Base-by-base conservation (phyloP, 202 grass and related monocot genomes). In the Panicum virgatum region DNA sequence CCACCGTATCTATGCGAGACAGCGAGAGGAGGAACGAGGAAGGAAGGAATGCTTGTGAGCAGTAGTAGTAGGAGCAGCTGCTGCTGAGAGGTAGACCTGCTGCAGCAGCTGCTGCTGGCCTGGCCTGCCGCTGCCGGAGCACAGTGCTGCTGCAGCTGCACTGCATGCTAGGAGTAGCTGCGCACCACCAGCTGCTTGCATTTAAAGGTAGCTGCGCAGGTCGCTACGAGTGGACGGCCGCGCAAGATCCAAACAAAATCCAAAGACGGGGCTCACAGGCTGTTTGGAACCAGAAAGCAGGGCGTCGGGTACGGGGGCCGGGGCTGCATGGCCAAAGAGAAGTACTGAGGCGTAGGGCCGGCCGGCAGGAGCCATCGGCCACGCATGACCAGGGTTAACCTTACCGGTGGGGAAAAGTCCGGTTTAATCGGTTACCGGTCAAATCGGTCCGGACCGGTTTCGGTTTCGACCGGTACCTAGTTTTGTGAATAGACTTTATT, bases 221-320 rank as follows among this genome's bases (percentile, higher is more conserved):
- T n/a, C n/a, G n/a, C n/a, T n/a, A n/a, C 79, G 60, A 83, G 66
- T 85, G 65, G 67, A 86, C 64, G 29, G 82, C 38, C 62, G 85
- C 90, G 75, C 88, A 82, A 84, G 88, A 93, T 98, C 96, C 86
- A 83, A 91, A 91, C 88, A 95, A 95, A 95, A 97, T 93, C 92
- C 67, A 98, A 69, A 14, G 18, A 48, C 30, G 12, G 50, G 0
- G 59, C 23, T 27, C 54, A 6, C 0, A 14, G 9, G 15, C 15
- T 30, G 7, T 2, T 46, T 72, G n/a, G 53, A 62, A 9, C 42
- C 43, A 79, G 56, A 37, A 69, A 51, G 27, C 65, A 44, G 57
- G 15, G 66, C 38, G 76, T 40, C 64, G 48, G 62, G 45, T 70
- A 80, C 76, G 47, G n/a, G n/a, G n/a, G n/a, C n/a, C n/a, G n/a